Conservation (phyloP, 2,329 filamentous ascomycete species). For the Microsporum canis region DNA sequence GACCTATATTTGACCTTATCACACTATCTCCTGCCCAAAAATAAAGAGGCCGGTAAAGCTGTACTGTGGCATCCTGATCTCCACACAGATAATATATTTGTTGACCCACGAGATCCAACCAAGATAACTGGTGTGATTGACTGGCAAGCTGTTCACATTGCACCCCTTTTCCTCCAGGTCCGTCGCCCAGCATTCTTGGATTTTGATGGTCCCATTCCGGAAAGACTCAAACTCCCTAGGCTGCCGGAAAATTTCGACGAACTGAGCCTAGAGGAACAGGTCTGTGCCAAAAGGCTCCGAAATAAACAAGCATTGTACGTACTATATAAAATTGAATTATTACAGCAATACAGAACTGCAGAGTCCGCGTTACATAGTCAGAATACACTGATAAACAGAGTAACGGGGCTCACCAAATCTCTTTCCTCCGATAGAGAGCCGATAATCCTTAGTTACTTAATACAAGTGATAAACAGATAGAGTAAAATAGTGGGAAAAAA, state of each 20-base stretch:
- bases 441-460: background rate
- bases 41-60: background rate
- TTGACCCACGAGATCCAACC: constrained; percentile 19
- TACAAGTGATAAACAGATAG: background rate
- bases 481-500: background rate
- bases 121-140: constrained; percentile 21
- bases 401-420: background rate
- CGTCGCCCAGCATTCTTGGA: background rate
- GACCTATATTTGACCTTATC: background rate
- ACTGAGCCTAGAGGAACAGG: background rate
- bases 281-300: background rate
- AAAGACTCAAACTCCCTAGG: background rate
- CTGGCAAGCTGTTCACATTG: constrained; percentile 19
- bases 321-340: background rate
- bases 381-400: background rate
- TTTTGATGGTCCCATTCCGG: background rate
- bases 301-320: background rate
- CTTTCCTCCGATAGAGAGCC: background rate
- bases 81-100: constrained; percentile 25
- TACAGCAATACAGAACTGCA: background rate
- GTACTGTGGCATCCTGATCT: background rate
- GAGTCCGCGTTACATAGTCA: background rate
- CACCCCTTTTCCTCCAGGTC: constrained; percentile 21
- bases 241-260: background rate
- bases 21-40: background rate